Evolutionary conservation across 495 filamentous ascomycete genomes (phyloP).

Genomic region (Achaetomiella virescens): DNA sequence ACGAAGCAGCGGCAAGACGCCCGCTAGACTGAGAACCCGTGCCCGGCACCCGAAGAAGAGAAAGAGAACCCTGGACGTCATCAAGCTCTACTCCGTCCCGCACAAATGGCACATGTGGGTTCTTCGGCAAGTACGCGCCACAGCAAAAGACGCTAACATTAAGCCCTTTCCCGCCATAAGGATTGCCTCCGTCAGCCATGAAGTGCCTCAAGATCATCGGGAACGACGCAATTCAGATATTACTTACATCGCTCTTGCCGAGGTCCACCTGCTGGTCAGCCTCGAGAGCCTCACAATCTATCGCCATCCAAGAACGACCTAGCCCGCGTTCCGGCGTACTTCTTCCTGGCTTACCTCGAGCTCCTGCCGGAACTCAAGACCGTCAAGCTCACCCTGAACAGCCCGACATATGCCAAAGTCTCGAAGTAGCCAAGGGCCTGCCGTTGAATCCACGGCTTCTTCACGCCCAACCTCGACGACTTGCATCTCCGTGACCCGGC

Average conservation of each 20-base stretch:
- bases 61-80: background rate
- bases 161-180: background rate
- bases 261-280: background rate
- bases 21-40: background rate
- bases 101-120: background rate
- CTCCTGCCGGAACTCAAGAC: background rate
- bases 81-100: background rate
- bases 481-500: no score
- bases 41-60: background rate
- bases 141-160: background rate
- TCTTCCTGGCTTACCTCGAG: background rate
- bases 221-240: slow-evolving; percentile 1
- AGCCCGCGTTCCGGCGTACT: background rate
- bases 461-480: no score
- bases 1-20: background rate
- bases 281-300: background rate
- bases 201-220: background rate
- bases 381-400: background rate
- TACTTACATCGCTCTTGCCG: slow-evolving; percentile 1
- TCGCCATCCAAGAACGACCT: background rate
- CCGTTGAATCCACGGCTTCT: no score
- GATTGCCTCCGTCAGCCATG: background rate
- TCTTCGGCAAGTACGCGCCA: background rate
- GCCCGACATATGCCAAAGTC: background rate
- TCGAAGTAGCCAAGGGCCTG: no score